Evolutionary conservation across 2,329 filamentous ascomycete genomes (phyloP), one percentile per base, ranked within the genome.

Genomic region (Xylariaceae sp.): DNA sequence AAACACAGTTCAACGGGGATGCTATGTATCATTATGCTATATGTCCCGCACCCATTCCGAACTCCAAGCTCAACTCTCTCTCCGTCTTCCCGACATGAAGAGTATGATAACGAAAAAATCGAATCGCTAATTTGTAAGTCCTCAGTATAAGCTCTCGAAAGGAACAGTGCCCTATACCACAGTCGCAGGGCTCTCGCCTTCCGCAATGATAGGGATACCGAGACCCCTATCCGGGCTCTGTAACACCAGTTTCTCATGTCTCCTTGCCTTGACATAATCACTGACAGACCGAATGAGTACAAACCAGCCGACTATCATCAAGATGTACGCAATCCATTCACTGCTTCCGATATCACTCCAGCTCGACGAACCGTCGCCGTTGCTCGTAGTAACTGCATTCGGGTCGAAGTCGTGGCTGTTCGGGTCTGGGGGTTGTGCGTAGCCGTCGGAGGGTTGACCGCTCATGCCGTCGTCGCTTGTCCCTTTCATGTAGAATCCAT

Each of bases 271-370:
- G 54, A 97, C 72, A 66, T 94, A 99, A 66, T 97, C 91, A 61
- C 87, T 90, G 15, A 96, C 83, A n/a, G 90, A 86, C 69, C 91
- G 83, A 65, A 99, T 97, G 54, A 99, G 75, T 55, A 99, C 90
- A 65, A 97, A 97, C 94, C 94, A 99, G 5, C 94, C 94, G 1
- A 95, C 86, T 64, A 99, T 89, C 94, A 99, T 99, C 42, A 99
- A 71, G 14, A 88, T 76, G 62, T 97, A 99, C 11, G 90, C 89
- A 55, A 96, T 75, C 89, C 89, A 96, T 66, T 97, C 91, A 56
- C 80, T 86, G 45, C 85, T 86, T 6, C 78, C 81, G 39, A 96
- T 81, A 33, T 82, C 79, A 6, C 73, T 70, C 10, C 77, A 64
- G 11, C 72, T 70, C 38, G 75, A 75, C 11, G 73, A 61, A 39